Conservation (phyloP, 441 rosid species). For the Croton setiger region DNA sequence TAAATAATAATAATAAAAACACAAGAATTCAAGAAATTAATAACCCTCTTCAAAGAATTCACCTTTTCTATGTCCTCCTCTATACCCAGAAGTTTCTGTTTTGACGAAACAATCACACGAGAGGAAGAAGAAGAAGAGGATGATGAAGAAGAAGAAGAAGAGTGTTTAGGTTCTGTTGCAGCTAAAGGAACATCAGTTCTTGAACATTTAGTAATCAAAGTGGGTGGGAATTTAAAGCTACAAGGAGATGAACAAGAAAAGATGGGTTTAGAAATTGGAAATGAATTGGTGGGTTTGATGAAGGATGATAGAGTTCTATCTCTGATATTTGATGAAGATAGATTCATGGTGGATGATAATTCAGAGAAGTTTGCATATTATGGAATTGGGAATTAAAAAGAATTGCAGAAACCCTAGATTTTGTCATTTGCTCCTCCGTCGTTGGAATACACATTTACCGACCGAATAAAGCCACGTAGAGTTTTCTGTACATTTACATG, state of each 20-base stretch:
- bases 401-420: background rate
- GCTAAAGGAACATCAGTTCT: constrained; percentile 20
- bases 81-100: constrained; percentile 23
- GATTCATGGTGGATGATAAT: constrained; percentile 28
- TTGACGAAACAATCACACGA: constrained; percentile 15
- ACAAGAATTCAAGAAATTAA: background rate
- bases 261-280: constrained; percentile 16
- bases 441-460: too few species aligned
- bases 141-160: constrained; percentile 15
- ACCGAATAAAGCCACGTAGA: too few species aligned
- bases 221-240: constrained; percentile 15
- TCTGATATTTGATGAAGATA: constrained; percentile 14
- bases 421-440: background rate
- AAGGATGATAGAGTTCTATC: constrained; percentile 14
- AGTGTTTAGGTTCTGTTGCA: constrained; percentile 8
- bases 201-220: constrained; percentile 17
- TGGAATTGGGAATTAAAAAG: too few species aligned
- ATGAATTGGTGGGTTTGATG: background rate
- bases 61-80: constrained; percentile 69
- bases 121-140: constrained; percentile 17
- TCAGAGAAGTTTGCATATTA: constrained; percentile 6
- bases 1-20: background rate
- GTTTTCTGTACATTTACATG: too few species aligned
- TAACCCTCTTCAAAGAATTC: background rate
- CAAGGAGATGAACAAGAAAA: constrained; percentile 16